Evolutionary conservation across 208 protist genomes (phyloP), one percentile per base, ranked within the genome.

Genomic region (Leishmania major): DNA sequence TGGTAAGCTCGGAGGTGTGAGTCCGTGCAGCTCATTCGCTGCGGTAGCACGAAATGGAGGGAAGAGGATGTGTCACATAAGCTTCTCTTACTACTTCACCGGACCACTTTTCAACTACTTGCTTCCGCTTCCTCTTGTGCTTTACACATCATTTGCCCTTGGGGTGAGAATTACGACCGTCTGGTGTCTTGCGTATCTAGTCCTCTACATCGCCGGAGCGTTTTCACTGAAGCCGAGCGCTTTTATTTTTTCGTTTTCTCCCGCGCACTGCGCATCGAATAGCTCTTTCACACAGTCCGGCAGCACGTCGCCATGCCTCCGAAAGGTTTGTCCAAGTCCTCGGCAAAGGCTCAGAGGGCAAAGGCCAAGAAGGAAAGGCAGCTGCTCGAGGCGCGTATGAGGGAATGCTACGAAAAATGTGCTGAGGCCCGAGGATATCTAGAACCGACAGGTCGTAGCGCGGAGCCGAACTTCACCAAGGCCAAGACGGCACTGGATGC

Each of bases 361-460:
- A 89, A 94, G 49, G 92, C 92, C 67, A 84, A 88, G 45, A 96
- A 96, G 78, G 90, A 96, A 72, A 88, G 86, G 60, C 94, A 96
- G 83, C 77, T 93, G 6, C 85, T 97, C 19, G 94, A 98, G 75
- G 90, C 92, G 25, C 78, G 70, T 19, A 97, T 96, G 31, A 94
- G 91, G 71, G 87, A 91, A 28, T 94, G 88, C 17, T 45, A 92
- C 47, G 90, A 93, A 57, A 96, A 96, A 85, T 94, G 90, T 79
- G 88, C 89, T 49, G 94, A 97, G 77, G 96, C 91, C 7, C 87
- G 74, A 35, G 81, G 72, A 4, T 95, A 93, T 80, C 86, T 98
- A 45, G 87, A 98, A 73, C 88, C 92, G 6, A 79, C 83, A 3
- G 90, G 92, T 40, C 76, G 84, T 22, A 91, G 88, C 62, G 83